phyloP scores from a whole-genome alignment of 768 basidiomycete genomes.

The Tulasnella sp. region DNA sequence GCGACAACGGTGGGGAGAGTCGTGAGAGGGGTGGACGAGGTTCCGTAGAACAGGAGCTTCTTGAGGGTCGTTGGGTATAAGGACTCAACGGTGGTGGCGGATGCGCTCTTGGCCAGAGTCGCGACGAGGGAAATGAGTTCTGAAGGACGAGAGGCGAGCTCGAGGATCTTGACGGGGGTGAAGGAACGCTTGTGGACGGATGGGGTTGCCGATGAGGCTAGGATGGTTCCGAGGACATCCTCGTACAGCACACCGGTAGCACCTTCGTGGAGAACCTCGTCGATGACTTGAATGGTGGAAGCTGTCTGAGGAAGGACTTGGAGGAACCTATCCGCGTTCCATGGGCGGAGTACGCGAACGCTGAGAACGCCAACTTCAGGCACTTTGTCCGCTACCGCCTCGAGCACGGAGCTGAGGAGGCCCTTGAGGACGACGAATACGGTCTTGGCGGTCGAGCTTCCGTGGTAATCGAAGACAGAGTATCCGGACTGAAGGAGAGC shows the following conservation, averaged over 20 bases:
- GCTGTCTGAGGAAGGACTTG: slow-evolving; percentile 62
- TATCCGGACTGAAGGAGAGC: slow-evolving; percentile 65
- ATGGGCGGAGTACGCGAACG: slow-evolving; percentile 82
- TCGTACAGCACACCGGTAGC: slow-evolving; percentile 68
- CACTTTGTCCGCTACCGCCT: slow-evolving; percentile 52
- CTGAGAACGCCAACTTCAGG: slow-evolving; percentile 65
- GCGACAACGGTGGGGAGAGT: no score
- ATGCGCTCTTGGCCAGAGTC: slow-evolving; percentile 39
- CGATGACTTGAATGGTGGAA: slow-evolving; percentile 68
- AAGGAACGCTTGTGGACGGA: slow-evolving; percentile 24
- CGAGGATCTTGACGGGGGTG: slow-evolving; percentile 35
- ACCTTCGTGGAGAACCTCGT: slow-evolving; percentile 69
- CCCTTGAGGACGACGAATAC: slow-evolving; percentile 77
- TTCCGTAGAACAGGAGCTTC: slow-evolving; percentile 65
- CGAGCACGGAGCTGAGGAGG: slow-evolving; percentile 67
- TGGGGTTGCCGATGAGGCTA: slow-evolving; percentile 24
- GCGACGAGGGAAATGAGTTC: slow-evolving; percentile 41
- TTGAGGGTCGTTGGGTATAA: slow-evolving; percentile 44
- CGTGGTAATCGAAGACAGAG: slow-evolving; percentile 74
- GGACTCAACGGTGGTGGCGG: slow-evolving; percentile 42
- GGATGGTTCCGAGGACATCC: slow-evolving; percentile 58
- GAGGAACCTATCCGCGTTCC: slow-evolving; percentile 70
- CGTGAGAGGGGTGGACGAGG: slow-evolving; percentile 59
- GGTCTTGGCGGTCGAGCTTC: slow-evolving; percentile 63
- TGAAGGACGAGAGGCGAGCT: slow-evolving; percentile 38